Conservation (phyloP, 2,329 filamentous ascomycete species). For the Cladobotryum protrusum region DNA sequence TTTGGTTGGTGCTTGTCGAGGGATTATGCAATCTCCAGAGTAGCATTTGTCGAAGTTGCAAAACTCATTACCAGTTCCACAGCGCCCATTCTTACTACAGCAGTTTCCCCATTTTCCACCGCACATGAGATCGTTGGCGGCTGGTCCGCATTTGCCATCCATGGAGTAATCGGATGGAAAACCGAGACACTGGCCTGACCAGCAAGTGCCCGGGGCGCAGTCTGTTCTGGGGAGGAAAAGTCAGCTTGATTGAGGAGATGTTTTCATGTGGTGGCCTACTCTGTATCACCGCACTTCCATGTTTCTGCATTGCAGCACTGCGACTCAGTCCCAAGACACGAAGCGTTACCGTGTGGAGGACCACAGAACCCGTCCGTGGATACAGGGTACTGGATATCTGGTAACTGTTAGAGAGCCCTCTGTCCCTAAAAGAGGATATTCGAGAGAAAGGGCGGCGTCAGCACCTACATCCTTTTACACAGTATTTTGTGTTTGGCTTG, state of each 20-base stretch:
- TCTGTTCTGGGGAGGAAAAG: conserved; percentile 18
- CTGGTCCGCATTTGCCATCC: conserved; percentile 22
- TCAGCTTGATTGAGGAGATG: not conserved
- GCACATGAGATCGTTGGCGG: conserved; percentile 26
- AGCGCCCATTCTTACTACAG: not conserved
- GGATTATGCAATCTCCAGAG: not conserved
- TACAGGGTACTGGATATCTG: conserved; percentile 22
- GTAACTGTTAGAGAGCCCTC: not conserved
- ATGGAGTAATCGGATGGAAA: not conserved
- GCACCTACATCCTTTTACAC: conserved; percentile 24
- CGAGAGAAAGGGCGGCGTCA: not conserved
- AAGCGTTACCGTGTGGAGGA: conserved; percentile 24
- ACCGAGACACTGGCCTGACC: conserved; percentile 26
- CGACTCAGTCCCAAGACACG: conserved; percentile 23
- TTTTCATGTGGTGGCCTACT: conserved; percentile 14
- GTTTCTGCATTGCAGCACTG: conserved; percentile 29
- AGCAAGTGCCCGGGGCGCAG: conserved; percentile 27
- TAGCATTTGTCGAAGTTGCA: not conserved
- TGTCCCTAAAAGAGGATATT: too few species aligned
- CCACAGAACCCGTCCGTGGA: conserved; percentile 25
- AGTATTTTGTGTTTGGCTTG: conserved; percentile 23
- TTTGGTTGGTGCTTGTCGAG: not conserved
- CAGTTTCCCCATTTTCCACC: conserved; percentile 23
- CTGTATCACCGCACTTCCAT: conserved; percentile 23
- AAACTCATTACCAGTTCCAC: not conserved